Evolutionary conservation across 2,329 filamentous ascomycete species (phyloP).

Genomic region (Periconia sp.): DNA sequence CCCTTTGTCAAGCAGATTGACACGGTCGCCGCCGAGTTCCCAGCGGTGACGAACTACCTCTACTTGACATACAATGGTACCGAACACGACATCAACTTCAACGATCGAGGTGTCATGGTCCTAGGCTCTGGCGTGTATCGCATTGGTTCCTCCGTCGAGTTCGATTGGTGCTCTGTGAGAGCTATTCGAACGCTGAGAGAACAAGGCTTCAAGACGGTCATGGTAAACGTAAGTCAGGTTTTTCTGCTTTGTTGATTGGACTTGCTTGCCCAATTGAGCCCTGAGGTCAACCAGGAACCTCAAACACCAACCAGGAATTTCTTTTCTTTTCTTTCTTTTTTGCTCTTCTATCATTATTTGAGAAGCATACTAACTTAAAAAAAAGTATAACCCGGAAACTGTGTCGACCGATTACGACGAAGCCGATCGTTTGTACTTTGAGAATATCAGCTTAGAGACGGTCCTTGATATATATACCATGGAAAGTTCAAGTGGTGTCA

Average conservation of each 20-base stretch:
- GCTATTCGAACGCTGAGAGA: conserved; percentile 89
- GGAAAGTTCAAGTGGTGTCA: conserved; percentile 81
- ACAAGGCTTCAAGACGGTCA: conserved; percentile 88
- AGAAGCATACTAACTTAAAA: not conserved
- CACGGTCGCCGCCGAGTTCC: conserved; percentile 96
- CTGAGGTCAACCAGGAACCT: not conserved
- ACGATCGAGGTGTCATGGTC: conserved; percentile 94
- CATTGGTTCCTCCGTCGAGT: conserved; percentile 97
- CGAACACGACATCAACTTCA: conserved; percentile 81
- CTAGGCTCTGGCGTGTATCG: conserved; percentile 95
- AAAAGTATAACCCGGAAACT: conserved; percentile 80
- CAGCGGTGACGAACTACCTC: conserved; percentile 91
- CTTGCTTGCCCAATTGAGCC: not conserved
- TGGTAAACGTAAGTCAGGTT: conserved; percentile 70
- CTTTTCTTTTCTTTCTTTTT: not conserved
- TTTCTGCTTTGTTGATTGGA: not conserved
- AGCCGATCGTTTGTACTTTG: conserved; percentile 92
- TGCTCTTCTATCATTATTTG: not conserved
- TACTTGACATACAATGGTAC: conserved; percentile 95
- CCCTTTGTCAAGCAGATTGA: conserved; percentile 98
- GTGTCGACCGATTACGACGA: conserved; percentile 93
- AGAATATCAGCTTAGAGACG: conserved; percentile 90
- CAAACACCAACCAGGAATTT: not conserved
- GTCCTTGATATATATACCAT: conserved; percentile 92
- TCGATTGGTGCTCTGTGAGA: conserved; percentile 98